These are phyloP conservation scores for Neoboletus brunneissimus DNA, from an alignment of 768 basidiomycete genomes.

Conservation along the genomic window DNA sequence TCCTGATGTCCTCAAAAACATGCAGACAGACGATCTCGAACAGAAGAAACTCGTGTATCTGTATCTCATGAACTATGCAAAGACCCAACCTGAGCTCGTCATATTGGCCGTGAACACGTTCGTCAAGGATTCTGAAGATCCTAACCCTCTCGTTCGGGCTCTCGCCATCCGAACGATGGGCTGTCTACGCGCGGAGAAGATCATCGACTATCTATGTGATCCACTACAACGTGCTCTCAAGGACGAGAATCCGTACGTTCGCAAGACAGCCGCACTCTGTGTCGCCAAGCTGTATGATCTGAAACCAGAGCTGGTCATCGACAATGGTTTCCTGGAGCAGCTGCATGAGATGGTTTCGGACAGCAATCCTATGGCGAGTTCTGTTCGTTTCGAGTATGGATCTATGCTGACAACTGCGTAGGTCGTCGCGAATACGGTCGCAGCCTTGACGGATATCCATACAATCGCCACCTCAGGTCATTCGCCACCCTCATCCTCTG, in stretches of 20 bases:
- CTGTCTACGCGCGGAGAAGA: slow-evolving; percentile 95
- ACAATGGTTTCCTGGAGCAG: slow-evolving; percentile 89
- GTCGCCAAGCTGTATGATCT: slow-evolving; percentile 98
- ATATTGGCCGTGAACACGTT: slow-evolving; percentile 99
- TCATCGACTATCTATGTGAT: slow-evolving; percentile 97
- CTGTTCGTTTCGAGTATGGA: neutral
- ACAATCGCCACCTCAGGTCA: slow-evolving; percentile 54
- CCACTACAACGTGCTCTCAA: slow-evolving; percentile 88
- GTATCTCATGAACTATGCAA: slow-evolving; percentile 99
- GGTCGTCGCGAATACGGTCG: slow-evolving; percentile 97
- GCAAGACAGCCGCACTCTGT: slow-evolving; percentile 95
- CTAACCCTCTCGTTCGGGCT: slow-evolving; percentile 94
- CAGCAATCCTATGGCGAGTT: slow-evolving; percentile 89
- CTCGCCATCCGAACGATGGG: slow-evolving; percentile 98
- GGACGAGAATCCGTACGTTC: slow-evolving; percentile 97
- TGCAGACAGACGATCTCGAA: slow-evolving; percentile 99
- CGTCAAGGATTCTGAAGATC: slow-evolving; percentile 95
- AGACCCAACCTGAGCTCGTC: slow-evolving; percentile 97
- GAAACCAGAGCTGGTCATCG: slow-evolving; percentile 91
- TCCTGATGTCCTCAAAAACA: slow-evolving; percentile 98
- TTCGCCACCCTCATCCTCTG: slow-evolving; percentile 51
- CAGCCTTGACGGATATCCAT: slow-evolving; percentile 92
- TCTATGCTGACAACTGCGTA: slow-evolving; percentile 29
- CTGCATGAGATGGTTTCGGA: slow-evolving; percentile 92
- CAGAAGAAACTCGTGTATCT: slow-evolving; percentile 99